These are phyloP conservation scores for Ceratocystis papillata DNA, from an alignment of 2,329 filamentous ascomycete genomes.

Conservation along the genomic window DNA sequence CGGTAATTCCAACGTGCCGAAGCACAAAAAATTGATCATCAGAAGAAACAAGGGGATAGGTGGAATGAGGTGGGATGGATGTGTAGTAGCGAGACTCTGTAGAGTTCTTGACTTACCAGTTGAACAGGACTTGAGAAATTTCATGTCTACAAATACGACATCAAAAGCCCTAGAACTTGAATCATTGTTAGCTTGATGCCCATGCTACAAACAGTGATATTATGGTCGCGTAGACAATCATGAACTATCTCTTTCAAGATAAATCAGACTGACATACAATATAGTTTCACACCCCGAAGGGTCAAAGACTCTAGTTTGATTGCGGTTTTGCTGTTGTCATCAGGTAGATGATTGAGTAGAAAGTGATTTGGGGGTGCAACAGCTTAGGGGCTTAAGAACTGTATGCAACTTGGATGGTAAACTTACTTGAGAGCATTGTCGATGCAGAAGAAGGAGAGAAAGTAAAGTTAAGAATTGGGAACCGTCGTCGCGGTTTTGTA, in stretches of 20 bases:
- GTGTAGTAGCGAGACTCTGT: not conserved
- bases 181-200: constrained; percentile 7
- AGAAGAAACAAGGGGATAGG: constrained; percentile 17
- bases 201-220: not conserved
- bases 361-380: constrained; percentile 22
- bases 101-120: constrained; percentile 16
- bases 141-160: constrained; percentile 16
- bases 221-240: constrained; percentile 7
- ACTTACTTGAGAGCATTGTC: constrained; percentile 26
- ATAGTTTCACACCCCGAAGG: constrained; percentile 66
- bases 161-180: constrained; percentile 15
- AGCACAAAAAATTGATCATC: constrained; percentile 53
- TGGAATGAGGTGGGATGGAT: constrained; percentile 1
- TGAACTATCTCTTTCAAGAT: constrained; percentile 24
- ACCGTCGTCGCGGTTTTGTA: constrained; percentile 14
- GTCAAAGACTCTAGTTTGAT: constrained; percentile 99
- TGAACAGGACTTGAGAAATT: constrained; percentile 18
- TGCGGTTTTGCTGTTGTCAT: constrained; percentile 80
- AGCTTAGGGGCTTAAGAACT: not conserved
- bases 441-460: constrained; percentile 22
- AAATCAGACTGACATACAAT: constrained; percentile 86
- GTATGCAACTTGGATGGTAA: constrained; percentile 27
- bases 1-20: constrained; percentile 87
- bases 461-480: constrained; percentile 25
- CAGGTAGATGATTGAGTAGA: constrained; percentile 35